Evolutionary conservation across 345 rosid genomes (phyloP).

Genomic region (Salix exigua): DNA sequence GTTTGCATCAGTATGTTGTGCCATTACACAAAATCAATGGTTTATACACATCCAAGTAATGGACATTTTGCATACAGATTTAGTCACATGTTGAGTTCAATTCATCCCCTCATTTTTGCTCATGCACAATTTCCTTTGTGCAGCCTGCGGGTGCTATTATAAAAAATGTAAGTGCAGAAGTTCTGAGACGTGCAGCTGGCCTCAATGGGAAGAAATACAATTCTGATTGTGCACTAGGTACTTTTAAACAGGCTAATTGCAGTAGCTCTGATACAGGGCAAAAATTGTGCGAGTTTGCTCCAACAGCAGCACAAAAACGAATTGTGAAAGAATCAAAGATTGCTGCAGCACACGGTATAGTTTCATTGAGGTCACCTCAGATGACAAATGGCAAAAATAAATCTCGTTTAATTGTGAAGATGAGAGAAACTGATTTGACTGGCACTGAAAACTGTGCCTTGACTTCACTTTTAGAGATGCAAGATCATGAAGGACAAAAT

Average conservation of each 20-base stretch:
- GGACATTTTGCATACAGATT: background rate
- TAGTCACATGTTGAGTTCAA: background rate
- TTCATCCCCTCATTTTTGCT: constrained; percentile 3
- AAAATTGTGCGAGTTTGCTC: constrained; percentile 25
- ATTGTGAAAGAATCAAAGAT: constrained; percentile 17
- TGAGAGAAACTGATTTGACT: constrained; percentile 20
- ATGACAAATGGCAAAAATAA: constrained; percentile 30
- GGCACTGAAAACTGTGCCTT: constrained; percentile 36
- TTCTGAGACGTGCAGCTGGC: constrained; percentile 2
- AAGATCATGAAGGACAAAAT: constrained; percentile 29
- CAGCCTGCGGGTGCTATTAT: constrained; percentile 28
- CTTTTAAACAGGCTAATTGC: background rate
- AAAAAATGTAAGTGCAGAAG: constrained; percentile 10
- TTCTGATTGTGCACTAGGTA: background rate
- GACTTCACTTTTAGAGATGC: constrained; percentile 34
- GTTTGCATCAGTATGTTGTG: background rate
- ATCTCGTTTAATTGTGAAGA: constrained; percentile 12
- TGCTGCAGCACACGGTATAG: constrained; percentile 9
- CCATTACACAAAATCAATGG: background rate
- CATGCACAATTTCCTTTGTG: constrained; percentile 18
- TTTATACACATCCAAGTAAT: background rate
- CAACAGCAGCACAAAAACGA: constrained; percentile 13
- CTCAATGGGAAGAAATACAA: background rate
- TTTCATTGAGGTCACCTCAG: constrained; percentile 14
- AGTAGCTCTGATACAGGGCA: constrained; percentile 16